phyloP scores from a whole-genome alignment of 2,329 filamentous ascomycete species.

The Alternaria sp. region DNA sequence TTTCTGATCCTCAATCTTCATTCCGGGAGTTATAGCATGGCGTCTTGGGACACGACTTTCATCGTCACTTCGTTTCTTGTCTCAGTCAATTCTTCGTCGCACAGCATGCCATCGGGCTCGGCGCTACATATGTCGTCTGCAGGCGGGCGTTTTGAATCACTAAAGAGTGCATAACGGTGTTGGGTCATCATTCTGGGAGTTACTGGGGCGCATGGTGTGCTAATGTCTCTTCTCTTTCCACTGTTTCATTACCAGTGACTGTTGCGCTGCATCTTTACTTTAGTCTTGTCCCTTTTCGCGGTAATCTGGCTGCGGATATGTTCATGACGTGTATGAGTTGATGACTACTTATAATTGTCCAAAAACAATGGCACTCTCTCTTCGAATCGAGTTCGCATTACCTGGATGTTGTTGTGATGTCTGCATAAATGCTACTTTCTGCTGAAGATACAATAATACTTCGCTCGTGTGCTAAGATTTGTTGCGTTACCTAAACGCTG shows the following conservation, averaged over 20 bases:
- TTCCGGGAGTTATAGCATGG: conserved; percentile 16
- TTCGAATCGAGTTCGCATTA: neutral
- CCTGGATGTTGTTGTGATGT: neutral
- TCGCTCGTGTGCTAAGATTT: too few relatives aligned
- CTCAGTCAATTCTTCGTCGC: conserved; percentile 23
- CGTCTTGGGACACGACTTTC: conserved; percentile 10
- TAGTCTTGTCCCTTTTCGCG: conserved; percentile 34
- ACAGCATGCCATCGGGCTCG: conserved; percentile 17
- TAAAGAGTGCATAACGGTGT: conserved; percentile 21
- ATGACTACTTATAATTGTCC: conserved; percentile 32
- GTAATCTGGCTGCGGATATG: conserved; percentile 25
- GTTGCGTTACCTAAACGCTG: too few relatives aligned
- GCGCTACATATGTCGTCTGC: conserved; percentile 28
- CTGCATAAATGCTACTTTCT: neutral
- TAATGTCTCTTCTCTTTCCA: conserved; percentile 14
- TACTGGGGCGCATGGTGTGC: conserved; percentile 29
- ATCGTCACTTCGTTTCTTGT: conserved; percentile 19
- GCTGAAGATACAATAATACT: neutral
- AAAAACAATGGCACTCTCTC: conserved; percentile 1
- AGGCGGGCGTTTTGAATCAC: conserved; percentile 37
- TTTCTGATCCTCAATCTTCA: conserved; percentile 19
- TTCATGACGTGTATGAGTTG: conserved; percentile 39
- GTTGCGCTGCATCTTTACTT: conserved; percentile 21
- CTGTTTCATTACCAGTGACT: conserved; percentile 20
- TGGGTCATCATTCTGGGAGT: conserved; percentile 24